Percentiles rank a stretch among this genome's conserved stretches.
phyloP scores from a whole-genome alignment of 192 early-diverging fungal genomes.

The Backusella liffmaniae region DNA sequence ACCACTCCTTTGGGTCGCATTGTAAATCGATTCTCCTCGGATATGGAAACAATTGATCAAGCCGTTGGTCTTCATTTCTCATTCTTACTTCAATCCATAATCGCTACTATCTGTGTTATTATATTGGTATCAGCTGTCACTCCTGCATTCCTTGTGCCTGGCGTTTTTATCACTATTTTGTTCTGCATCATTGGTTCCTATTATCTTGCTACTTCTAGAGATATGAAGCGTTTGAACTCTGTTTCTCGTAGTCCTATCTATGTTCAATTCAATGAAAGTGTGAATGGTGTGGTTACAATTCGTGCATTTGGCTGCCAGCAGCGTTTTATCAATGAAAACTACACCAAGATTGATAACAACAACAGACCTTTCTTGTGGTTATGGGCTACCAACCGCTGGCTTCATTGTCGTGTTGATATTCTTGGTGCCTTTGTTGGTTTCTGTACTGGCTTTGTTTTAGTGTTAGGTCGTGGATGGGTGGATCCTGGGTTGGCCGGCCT shows the following conservation, averaged over 20 bases:
- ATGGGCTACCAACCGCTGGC: slow-evolving; percentile 88
- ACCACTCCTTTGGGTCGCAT: slow-evolving; percentile 88
- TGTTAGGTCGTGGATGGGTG: slow-evolving; percentile 50
- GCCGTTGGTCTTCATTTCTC: slow-evolving; percentile 46
- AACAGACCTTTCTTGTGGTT: slow-evolving; percentile 86
- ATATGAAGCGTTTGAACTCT: slow-evolving; percentile 88
- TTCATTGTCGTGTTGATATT: slow-evolving; percentile 81
- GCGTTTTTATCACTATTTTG: slow-evolving; percentile 49
- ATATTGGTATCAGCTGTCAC: slow-evolving; percentile 64
- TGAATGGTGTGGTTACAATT: slow-evolving; percentile 75
- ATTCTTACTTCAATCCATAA: slow-evolving; percentile 49
- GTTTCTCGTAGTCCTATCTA: slow-evolving; percentile 73
- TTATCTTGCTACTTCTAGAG: slow-evolving; percentile 80
- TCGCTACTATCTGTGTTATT: slow-evolving; percentile 57
- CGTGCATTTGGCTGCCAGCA: slow-evolving; percentile 79
- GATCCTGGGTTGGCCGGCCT: slow-evolving; percentile 90
- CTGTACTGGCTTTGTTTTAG: slow-evolving; percentile 64
- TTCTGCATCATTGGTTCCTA: slow-evolving; percentile 67
- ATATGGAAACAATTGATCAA: slow-evolving; percentile 83
- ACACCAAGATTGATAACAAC: slow-evolving; percentile 67
- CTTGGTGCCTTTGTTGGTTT: slow-evolving; percentile 78
- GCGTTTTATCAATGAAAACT: slow-evolving; percentile 62
- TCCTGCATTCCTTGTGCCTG: slow-evolving; percentile 71
- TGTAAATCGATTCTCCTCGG: slow-evolving; percentile 78
- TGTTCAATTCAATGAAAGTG: slow-evolving; percentile 81